Evolutionary conservation across 2,329 filamentous ascomycete species (phyloP).

Genomic region (Passalora sequoiae): DNA sequence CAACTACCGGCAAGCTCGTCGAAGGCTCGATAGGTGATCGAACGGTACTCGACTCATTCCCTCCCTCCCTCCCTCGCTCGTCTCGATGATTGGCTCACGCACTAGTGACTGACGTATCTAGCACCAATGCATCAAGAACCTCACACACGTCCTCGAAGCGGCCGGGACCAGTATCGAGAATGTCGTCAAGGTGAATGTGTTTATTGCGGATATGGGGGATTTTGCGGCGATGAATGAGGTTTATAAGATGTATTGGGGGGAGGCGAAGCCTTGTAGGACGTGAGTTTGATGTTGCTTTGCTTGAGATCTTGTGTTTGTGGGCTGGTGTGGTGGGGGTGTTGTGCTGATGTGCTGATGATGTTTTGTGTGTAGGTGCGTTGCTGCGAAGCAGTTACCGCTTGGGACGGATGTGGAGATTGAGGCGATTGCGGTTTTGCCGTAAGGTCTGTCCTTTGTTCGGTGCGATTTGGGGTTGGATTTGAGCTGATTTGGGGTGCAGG

Average conservation of each 20-base stretch:
- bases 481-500: no score
- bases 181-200: slow-evolving; percentile 63
- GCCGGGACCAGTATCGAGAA: slow-evolving; percentile 56
- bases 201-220: slow-evolving; percentile 60
- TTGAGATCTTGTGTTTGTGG: no score
- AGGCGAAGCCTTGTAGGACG: slow-evolving; percentile 33
- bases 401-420: slow-evolving; percentile 53
- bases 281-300: no score
- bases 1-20: slow-evolving; percentile 50
- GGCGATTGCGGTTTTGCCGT: slow-evolving; percentile 41
- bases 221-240: slow-evolving; percentile 57
- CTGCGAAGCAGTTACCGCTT: slow-evolving; percentile 48
- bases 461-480: no score
- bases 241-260: slow-evolving; percentile 38
- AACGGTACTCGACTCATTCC: slow-evolving; percentile 39
- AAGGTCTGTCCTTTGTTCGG: no score
- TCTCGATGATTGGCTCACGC: no score
- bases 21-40: slow-evolving; percentile 54
- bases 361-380: slow-evolving; percentile 41
- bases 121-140: slow-evolving; percentile 56
- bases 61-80: neutral
- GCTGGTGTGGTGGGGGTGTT: neutral
- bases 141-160: slow-evolving; percentile 55
- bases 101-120: slow-evolving; percentile 12
- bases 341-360: slow-evolving; percentile 12